Conservation (phyloP, 169 alveolate genomes). For the Plasmodium chabaudi region DNA sequence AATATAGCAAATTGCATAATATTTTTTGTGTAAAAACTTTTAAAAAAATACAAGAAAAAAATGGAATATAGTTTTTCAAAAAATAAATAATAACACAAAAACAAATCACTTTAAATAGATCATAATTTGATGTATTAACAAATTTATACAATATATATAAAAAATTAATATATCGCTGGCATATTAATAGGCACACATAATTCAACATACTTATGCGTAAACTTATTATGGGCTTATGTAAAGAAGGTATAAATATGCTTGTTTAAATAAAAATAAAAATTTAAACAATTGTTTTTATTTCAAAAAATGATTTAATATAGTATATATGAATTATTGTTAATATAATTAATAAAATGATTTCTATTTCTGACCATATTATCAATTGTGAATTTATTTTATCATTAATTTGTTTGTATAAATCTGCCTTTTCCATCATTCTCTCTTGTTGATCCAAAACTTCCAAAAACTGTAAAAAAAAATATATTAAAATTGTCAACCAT, state of each 20-base stretch:
- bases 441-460: constrained; percentile 72
- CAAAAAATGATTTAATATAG: constrained; percentile 72
- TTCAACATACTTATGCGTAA: too few relatives aligned
- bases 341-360: constrained; percentile 40
- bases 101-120: constrained; percentile 14
- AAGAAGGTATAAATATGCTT: too few relatives aligned
- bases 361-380: constrained; percentile 66
- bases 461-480: constrained; percentile 27
- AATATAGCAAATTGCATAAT: not conserved
- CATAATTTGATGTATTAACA: not conserved
- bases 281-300: constrained; percentile 73
- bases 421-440: constrained; percentile 63
- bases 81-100: constrained; percentile 19
- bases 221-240: too few relatives aligned
- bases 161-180: too few relatives aligned
- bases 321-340: constrained; percentile 66
- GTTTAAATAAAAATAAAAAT: not conserved
- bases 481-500: not conserved
- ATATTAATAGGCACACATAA: too few relatives aligned
- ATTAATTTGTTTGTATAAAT: constrained; percentile 64
- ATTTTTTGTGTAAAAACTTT: constrained; percentile 9
- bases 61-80: constrained; percentile 29
- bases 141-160: not conserved
- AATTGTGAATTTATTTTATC: constrained; percentile 73
- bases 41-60: constrained; percentile 25